Conservation (phyloP, 106 monocot species). For the Agapanthus africanus region DNA sequence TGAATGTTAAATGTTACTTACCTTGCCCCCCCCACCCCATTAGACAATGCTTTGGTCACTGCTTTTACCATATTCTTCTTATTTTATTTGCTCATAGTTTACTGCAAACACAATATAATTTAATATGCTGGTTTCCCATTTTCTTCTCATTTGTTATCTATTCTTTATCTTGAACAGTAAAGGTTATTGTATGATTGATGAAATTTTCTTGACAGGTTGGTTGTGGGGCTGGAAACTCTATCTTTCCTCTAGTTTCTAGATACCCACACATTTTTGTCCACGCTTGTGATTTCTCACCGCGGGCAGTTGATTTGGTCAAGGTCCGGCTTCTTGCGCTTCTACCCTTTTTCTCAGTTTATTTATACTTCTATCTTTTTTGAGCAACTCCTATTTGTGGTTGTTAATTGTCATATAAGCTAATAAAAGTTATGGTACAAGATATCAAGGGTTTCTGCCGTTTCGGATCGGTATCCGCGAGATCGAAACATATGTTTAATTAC, state of each 20-base stretch:
- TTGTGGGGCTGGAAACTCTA: constrained; percentile 91
- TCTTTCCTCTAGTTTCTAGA: constrained; percentile 68
- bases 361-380: too few species aligned
- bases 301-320: constrained; percentile 90
- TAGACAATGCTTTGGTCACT: too few species aligned
- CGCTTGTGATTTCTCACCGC: constrained; percentile 91
- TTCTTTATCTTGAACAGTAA: not conserved
- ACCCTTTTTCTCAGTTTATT: too few species aligned
- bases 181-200: not conserved
- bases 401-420: too few species aligned
- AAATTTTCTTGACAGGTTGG: constrained; percentile 49
- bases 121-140: not conserved
- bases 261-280: constrained; percentile 66
- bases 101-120: not conserved
- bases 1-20: too few species aligned
- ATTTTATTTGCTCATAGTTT: not conserved
- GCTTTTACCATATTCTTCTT: not conserved
- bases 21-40: too few species aligned
- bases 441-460: too few species aligned
- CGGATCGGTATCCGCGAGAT: too few species aligned
- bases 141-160: not conserved
- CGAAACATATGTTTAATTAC: too few species aligned
- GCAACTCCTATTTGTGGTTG: too few species aligned
- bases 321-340: constrained; percentile 26
- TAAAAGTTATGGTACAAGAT: too few species aligned